Percentiles rank a stretch among this genome's conserved stretches.
These are phyloP conservation scores for barrel medic (Medicago truncatula) DNA, from an alignment of 306 rosid species.

Conservation along the genomic window MtrunA17r5.0-ANR NC_053042.1:27532501-27533000, in stretches of 20 bases:
- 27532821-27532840: background rate
- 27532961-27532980: slow-evolving; percentile 86
- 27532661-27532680: background rate
- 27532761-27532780: slow-evolving; percentile 99
- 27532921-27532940: slow-evolving; percentile 87
- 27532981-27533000: slow-evolving; percentile 90
- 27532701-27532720: slow-evolving; percentile 81
- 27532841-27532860: slow-evolving; percentile 30
- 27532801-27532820: slow-evolving; percentile 58
- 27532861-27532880: slow-evolving; percentile 41
- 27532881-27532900: slow-evolving; percentile 82
- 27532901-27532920: slow-evolving; percentile 91
- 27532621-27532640: slow-evolving; percentile 88
- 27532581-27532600: slow-evolving; percentile 85
- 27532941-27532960: slow-evolving; percentile 92
- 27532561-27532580: slow-evolving; percentile 71
- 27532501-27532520: background rate
- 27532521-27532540: background rate
- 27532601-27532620: slow-evolving; percentile 88
- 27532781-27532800: slow-evolving; percentile 93
- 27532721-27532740: slow-evolving; percentile 95
- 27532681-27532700: slow-evolving; percentile 36
- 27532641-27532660: slow-evolving; percentile 27
- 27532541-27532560: slow-evolving; percentile 8
- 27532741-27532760: slow-evolving; percentile 94